A percentile compares a stretch with the other conserved stretches of the same genome.
phyloP scores from a whole-genome alignment of 306 rosid genomes.

The Aeschynomene evenia region DNA sequence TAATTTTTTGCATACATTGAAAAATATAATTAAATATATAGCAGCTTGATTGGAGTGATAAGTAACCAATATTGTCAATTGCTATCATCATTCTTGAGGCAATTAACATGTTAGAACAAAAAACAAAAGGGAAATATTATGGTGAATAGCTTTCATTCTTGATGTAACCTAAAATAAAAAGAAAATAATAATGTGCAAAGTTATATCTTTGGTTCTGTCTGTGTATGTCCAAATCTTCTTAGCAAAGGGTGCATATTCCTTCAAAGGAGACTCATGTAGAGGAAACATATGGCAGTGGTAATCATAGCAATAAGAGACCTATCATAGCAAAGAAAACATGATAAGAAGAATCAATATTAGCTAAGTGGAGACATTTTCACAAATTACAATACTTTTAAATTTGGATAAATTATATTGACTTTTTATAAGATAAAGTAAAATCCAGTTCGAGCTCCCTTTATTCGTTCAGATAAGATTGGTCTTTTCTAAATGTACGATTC shows the following conservation, averaged over 20 bases:
- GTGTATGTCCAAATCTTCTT: slow-evolving; percentile 16
- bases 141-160: slow-evolving; percentile 21
- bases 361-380: not conserved
- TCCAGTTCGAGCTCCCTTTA: too few relatives aligned
- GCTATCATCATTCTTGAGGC: slow-evolving; percentile 21
- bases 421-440: too few relatives aligned
- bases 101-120: not conserved
- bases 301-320: slow-evolving; percentile 47
- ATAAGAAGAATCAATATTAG: not conserved
- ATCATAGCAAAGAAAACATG: slow-evolving; percentile 14
- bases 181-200: not conserved
- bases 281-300: slow-evolving; percentile 29
- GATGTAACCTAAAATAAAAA: not conserved
- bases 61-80: slow-evolving; percentile 13
- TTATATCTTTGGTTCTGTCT: not conserved
- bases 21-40: not conserved
- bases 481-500: too few relatives aligned
- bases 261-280: slow-evolving; percentile 24
- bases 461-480: too few relatives aligned
- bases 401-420: too few relatives aligned
- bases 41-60: not conserved
- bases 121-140: not conserved
- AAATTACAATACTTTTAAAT: not conserved
- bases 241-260: slow-evolving; percentile 4
- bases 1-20: not conserved